Evolutionary conservation across 2,329 filamentous ascomycete genomes (phyloP), one percentile per base, ranked within the genome.

Genomic region (Metarhizium humberi): DNA sequence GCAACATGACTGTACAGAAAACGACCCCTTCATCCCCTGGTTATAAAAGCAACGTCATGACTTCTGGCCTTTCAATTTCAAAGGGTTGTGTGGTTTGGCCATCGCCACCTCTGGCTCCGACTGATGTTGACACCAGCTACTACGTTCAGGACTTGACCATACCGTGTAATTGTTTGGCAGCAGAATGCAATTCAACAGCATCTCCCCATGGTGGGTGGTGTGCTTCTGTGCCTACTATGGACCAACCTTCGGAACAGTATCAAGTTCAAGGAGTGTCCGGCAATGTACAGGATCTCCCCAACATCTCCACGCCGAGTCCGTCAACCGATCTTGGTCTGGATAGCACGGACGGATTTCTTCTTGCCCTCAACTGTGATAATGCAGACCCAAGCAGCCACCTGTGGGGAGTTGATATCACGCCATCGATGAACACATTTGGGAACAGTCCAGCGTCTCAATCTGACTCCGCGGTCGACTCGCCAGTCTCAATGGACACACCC

Each of bases 101-200:
- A 40, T 74, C 71, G 30, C 71, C 74, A 34, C 71, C 69, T 11
- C n/a, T 55, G 45, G 50, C n/a, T 16, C 34, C 55, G 13, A 46
- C 30, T 34, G 51, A 53, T 8, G 25, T 55, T 38, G 50, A 55
- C 8, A 14, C 50, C 29, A 51, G 32, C 47, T 56, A 53, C 51
- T 51, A 51, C 47, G 25, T 53, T 16, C 40, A 56, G 46, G 51
- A 56, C 30, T 46, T 25, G 4, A 10, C 47, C 3, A 13, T 7
- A 25, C n/a, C 18, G 10, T 20, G 43, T 14, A 42, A 49, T 14
- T n/a, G 38, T 3, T 4, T 52, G 34, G 30, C 48, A 30, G 14
- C 54, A 10, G 45, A 45, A 3, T 52, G 32, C 45, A 49, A 55
- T 30, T 36, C 30, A 6, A 25, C 54, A 16, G 29, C 47, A 32